phyloP scores from a whole-genome alignment of 106 monocot species.

The Posidonia australis region DNA sequence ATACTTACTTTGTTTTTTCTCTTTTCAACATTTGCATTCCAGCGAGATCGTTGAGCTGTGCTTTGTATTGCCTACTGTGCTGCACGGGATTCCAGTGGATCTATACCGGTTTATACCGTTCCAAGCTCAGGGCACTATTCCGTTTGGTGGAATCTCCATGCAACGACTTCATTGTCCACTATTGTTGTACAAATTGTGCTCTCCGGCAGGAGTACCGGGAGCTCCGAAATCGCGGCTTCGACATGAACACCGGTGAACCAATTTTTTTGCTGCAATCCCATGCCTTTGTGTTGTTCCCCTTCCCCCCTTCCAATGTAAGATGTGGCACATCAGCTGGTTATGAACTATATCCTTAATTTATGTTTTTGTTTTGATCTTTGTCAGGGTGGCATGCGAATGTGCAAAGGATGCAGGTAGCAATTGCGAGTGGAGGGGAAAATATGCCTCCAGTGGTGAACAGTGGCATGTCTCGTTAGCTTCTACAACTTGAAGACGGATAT shows the following conservation, averaged over 20 bases:
- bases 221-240: not conserved
- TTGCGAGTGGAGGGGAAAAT: not conserved
- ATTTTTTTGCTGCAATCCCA: not conserved
- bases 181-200: not conserved
- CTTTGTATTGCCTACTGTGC: not conserved
- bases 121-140: not conserved
- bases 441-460: not conserved
- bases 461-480: constrained; percentile 2
- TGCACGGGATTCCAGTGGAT: not conserved
- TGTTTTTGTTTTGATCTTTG: not conserved
- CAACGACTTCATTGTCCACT: not conserved
- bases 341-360: not conserved
- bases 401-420: not conserved
- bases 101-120: not conserved
- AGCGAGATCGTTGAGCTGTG: not conserved
- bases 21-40: no score
- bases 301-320: no score
- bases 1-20: not conserved
- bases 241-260: not conserved
- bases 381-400: not conserved
- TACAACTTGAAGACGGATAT: no score
- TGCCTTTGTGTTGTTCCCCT: no score
- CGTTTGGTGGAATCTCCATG: not conserved
- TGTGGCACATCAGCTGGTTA: no score
- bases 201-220: constrained; percentile 1